Percentiles rank a stretch among this genome's conserved stretches.
phyloP scores from a whole-genome alignment of 208 protist species.

The Sergeia podlipaevii region DNA sequence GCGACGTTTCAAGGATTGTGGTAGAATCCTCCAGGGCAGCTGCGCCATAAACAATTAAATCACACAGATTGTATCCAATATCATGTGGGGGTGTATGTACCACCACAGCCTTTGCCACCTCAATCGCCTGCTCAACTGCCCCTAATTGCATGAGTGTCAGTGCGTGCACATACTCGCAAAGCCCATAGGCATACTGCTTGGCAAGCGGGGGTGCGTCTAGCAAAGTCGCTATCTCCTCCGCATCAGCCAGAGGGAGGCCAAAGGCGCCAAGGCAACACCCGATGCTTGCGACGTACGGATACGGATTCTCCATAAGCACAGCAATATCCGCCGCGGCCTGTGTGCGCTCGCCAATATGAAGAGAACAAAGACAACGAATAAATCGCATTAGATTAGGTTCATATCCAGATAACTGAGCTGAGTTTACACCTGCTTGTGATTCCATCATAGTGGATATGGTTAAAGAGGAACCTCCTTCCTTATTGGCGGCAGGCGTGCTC shows the following conservation, averaged over 20 bases:
- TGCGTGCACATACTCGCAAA: slow-evolving; percentile 67
- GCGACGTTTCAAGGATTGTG: slow-evolving; percentile 29
- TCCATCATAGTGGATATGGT: too few relatives aligned
- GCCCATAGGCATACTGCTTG: slow-evolving; percentile 27
- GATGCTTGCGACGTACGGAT: slow-evolving; percentile 26
- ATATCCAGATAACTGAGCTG: too few relatives aligned
- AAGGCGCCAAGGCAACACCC: slow-evolving; percentile 48
- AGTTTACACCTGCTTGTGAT: too few relatives aligned
- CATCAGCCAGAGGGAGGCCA: slow-evolving; percentile 44
- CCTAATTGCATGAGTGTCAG: slow-evolving; percentile 69
- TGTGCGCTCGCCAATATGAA: slow-evolving; percentile 52
- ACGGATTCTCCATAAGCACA: slow-evolving; percentile 21
- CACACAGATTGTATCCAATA: slow-evolving; percentile 27
- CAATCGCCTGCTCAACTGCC: slow-evolving; percentile 34
- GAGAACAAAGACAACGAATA: slow-evolving; percentile 39
- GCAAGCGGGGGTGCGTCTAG: background rate
- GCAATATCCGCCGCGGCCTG: slow-evolving; percentile 52
- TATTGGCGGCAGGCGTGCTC: too few relatives aligned
- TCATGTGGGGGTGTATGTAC: slow-evolving; percentile 5
- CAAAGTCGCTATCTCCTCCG: slow-evolving; percentile 12
- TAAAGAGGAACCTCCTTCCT: too few relatives aligned
- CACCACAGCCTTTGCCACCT: slow-evolving; percentile 28
- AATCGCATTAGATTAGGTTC: slow-evolving; percentile 35
- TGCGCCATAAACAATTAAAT: slow-evolving; percentile 35
- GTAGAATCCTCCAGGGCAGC: slow-evolving; percentile 66